Evolutionary conservation across 495 filamentous ascomycete species (phyloP), one percentile per base, ranked within the genome.

Genomic region (Choiromyces venosus): DNA sequence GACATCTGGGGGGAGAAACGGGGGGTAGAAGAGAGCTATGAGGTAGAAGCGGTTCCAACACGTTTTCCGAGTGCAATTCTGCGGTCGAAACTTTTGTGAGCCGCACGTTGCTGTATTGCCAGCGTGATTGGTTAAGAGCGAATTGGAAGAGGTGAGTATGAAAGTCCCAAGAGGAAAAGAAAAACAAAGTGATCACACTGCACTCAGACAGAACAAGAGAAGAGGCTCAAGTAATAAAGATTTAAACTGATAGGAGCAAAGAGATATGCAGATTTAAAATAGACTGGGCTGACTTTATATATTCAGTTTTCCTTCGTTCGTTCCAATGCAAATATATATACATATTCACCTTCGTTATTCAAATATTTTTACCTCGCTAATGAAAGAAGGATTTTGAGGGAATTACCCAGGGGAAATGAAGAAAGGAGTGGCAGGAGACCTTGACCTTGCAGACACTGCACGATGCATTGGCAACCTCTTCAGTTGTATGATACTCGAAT

Each of bases 21-120:
- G 33, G 40, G 40, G 72, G 37, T 74, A 44, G 64, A 65, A 39
- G 64, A 65, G 37, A 70, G 64, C 71, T 67, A 71, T 67, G n/a
- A 42, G 61, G 68, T 44, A 33, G 25, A 12, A 33, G 25, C 52
- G 52, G 52, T 33, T 29, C 52, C 52, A 61, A 61, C 33, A 29
- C 10, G 25, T 16, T 33, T 33, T 61, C 33, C 25, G 52, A 61
- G n/a, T 14, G 52, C 29, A 29, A 61, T 33, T 61, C 25, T 33
- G 52, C 52, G 52, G 52, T 61, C 52, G 52, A 61, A 61, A 61
- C 9, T 61, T 61, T 33, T 61, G 52, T 33, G 52, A 61, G 52
- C 52, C 52, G 52, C 52, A 61, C 52, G 52, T 61, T 61, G 52
- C 52, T 61, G 25, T 29, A 61, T 33, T 12, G 25, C 52, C 25